Percentiles rank a stretch among this genome's conserved stretches.
Evolutionary conservation across 305 asterid genomes (phyloP).

Genomic region (Ajuga reptans): DNA sequence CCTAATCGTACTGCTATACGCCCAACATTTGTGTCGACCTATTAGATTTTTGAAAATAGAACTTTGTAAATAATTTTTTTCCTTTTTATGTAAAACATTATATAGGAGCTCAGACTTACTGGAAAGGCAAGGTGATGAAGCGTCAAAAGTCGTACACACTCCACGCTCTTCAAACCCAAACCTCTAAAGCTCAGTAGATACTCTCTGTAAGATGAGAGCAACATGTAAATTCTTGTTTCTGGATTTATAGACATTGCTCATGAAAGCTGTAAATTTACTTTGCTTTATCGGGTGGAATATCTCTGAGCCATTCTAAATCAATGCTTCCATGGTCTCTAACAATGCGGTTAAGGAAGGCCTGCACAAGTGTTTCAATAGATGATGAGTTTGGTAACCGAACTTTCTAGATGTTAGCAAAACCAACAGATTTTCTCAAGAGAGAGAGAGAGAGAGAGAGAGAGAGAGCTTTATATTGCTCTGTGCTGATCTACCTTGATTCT

Average conservation of each 20-base stretch:
- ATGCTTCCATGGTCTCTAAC: slow-evolving; percentile 81
- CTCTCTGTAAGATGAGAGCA: slow-evolving; percentile 56
- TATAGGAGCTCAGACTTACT: slow-evolving; percentile 42
- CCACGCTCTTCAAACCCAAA: slow-evolving; percentile 92
- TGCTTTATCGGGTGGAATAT: slow-evolving; percentile 91
- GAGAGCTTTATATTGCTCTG: slow-evolving; percentile 6
- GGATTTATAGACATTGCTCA: slow-evolving; percentile 4
- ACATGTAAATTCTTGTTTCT: slow-evolving; percentile 2
- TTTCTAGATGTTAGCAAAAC: slow-evolving; percentile 5
- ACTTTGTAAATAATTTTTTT: slow-evolving; percentile 25
- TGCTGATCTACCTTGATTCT: slow-evolving; percentile 66
- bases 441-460: neutral
- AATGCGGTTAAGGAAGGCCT: slow-evolving; percentile 81
- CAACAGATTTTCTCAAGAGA: neutral
- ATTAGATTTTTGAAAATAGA: slow-evolving; percentile 27
- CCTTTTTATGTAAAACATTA: slow-evolving; percentile 5
- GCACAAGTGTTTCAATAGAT: slow-evolving; percentile 30
- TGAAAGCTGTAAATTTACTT: slow-evolving; percentile 48
- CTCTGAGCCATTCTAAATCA: slow-evolving; percentile 97
- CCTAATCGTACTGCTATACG: slow-evolving; percentile 98
- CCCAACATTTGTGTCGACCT: slow-evolving; percentile 99
- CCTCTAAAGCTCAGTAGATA: slow-evolving; percentile 86
- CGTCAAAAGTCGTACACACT: slow-evolving; percentile 93
- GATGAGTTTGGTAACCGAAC: slow-evolving; percentile 21
- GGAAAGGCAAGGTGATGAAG: slow-evolving; percentile 98